Percentiles rank a stretch among this genome's conserved stretches.
Conservation (phyloP, 306 rosid species). For the Medicago ruthenica region DNA sequence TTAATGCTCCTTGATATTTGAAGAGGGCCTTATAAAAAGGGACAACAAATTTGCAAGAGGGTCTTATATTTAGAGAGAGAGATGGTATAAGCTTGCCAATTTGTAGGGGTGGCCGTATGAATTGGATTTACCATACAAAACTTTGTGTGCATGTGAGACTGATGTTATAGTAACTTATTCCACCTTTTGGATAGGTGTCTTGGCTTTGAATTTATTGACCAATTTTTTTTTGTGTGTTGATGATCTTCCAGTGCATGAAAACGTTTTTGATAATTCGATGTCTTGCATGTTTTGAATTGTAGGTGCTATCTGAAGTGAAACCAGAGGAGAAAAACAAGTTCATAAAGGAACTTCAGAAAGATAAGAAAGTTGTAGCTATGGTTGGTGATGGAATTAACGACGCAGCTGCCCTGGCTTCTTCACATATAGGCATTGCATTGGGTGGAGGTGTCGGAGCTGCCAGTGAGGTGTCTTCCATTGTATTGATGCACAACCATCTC, state of each 20-base stretch:
- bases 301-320: constrained; percentile 89
- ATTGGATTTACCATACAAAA: neutral
- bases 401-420: constrained; percentile 94
- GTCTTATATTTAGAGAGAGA: too few relatives aligned
- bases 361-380: constrained; percentile 81
- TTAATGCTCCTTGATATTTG: too few relatives aligned
- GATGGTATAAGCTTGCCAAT: neutral
- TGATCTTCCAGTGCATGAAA: neutral
- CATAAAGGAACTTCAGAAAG: constrained; percentile 69
- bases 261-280: neutral
- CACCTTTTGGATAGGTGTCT: constrained; percentile 20
- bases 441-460: constrained; percentile 99
- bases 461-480: constrained; percentile 93
- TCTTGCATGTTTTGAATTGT: constrained; percentile 36
- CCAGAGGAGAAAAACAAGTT: constrained; percentile 82
- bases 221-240: constrained; percentile 12
- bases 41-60: too few relatives aligned
- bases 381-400: constrained; percentile 99
- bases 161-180: neutral
- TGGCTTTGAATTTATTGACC: neutral
- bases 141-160: neutral
- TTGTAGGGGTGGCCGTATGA: constrained; percentile 4
- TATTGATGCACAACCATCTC: constrained; percentile 88
- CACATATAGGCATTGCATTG: constrained; percentile 92
- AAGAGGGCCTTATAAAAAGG: too few relatives aligned